Evolutionary conservation across 2,329 filamentous ascomycete species (phyloP).

Genomic region (Juglanconis oblonga): DNA sequence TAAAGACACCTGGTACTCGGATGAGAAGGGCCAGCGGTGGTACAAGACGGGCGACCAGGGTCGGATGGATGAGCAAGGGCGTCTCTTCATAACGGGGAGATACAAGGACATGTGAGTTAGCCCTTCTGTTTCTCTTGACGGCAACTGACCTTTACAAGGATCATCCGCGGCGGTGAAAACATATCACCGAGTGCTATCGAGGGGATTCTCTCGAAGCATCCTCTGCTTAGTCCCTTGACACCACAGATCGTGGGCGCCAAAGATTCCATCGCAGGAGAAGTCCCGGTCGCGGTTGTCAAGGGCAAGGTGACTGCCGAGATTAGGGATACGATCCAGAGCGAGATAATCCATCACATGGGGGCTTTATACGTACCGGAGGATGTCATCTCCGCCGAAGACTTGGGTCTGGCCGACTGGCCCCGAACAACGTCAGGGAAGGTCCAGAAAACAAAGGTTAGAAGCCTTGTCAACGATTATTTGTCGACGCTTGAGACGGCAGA

Average conservation of each 20-base stretch:
- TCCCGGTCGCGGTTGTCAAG: constrained; percentile 8
- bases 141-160: not conserved
- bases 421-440: constrained; percentile 8
- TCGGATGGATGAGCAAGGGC: constrained; percentile 2
- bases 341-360: constrained; percentile 10
- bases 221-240: not conserved
- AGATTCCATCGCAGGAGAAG: constrained; percentile 7
- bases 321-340: constrained; percentile 1
- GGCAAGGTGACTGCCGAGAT: not conserved
- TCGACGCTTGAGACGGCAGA: not conserved
- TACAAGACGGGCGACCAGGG: constrained; percentile 10
- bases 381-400: not conserved
- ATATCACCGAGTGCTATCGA: constrained; percentile 8
- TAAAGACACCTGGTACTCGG: constrained; percentile 11
- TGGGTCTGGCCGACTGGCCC: constrained; percentile 8
- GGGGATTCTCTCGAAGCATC: not conserved
- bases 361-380: constrained; percentile 9
- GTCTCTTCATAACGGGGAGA: constrained; percentile 1
- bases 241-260: constrained; percentile 4
- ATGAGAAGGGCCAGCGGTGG: constrained; percentile 1
- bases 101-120: constrained; percentile 7
- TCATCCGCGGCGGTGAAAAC: constrained; percentile 11
- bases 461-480: constrained; percentile 2
- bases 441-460: constrained; percentile 3
- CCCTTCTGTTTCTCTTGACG: not conserved